Evolutionary conservation across 2,329 filamentous ascomycete species (phyloP), one percentile per base, ranked within the genome.

Genomic region (Nakataea oryzae): DNA sequence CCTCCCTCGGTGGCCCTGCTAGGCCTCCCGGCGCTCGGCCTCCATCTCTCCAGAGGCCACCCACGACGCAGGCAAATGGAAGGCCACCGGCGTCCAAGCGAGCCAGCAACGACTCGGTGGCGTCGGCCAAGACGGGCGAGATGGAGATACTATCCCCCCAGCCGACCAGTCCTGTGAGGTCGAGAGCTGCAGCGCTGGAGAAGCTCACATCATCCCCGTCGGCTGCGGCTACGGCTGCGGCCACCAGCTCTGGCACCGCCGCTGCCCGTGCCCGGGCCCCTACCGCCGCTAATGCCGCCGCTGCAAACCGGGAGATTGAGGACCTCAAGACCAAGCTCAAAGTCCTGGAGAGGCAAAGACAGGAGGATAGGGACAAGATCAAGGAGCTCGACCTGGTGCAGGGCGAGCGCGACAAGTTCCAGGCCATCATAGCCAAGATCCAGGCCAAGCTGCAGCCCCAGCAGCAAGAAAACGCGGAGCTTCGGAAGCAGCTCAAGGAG

Each of bases 371-470:
- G 26, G 93, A 97, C 68, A 90, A 91, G 70, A 74, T 96, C 60
- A 92, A 93, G 70, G 83, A 81, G 14, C 74, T 96, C 58, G 90
- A 96, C 62, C 86, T 88, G 66, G 75, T 93, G 21, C 87, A 93
- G 70, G 81, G 84, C 24, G 90, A 96, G 69, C 82, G 86, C 30
- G 89, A 93, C 69, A 88, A 88, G 66, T 92, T 89, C 65, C 90
- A 96, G 72, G 80, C 75, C 6, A 91, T 97, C 66, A 93, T 97
- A 59, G 89, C 96, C 70, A 97, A 96, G 69, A 78, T 99, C 58
- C 91, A 97, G 71, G 81, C 86, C 54, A 97, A 97, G 74, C 92
- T 91, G 66, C 91, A 96, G 70, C 86, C 90, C 0, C 88, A 93
- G 63, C 88, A 93, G 66, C 85, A 90, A 67, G 93, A 97, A 70